These are phyloP conservation scores for Citrus reticulata DNA, from an alignment of 345 rosid genomes.

Conservation along the genomic window DNA sequence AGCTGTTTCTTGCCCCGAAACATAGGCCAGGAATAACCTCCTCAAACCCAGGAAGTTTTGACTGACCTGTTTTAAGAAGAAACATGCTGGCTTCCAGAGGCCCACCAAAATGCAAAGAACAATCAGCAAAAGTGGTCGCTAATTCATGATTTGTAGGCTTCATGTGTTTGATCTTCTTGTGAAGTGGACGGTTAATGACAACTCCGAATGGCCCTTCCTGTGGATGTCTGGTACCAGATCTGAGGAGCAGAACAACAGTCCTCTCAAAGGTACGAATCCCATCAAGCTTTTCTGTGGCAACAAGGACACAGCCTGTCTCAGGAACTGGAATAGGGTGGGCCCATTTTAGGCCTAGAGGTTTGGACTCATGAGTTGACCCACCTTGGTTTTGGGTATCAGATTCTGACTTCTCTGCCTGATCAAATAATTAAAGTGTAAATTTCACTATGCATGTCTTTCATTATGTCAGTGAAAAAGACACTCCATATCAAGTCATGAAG, in stretches of 20 bases:
- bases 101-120: conserved; percentile 83
- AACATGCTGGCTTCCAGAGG: conserved; percentile 91
- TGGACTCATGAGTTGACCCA: conserved; percentile 38
- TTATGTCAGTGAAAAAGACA: not conserved
- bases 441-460: not conserved
- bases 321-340: conserved; percentile 93
- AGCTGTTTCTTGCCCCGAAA: conserved; percentile 72
- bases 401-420: conserved; percentile 53
- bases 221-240: conserved; percentile 77
- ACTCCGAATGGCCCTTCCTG: conserved; percentile 93
- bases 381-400: conserved; percentile 48
- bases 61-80: conserved; percentile 48
- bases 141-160: conserved; percentile 67
- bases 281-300: conserved; percentile 93
- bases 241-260: conserved; percentile 85
- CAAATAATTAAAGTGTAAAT: conserved; percentile 9
- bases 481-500: not conserved
- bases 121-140: conserved; percentile 75
- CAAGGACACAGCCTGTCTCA: conserved; percentile 90
- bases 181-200: conserved; percentile 82
- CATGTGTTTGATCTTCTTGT: conserved; percentile 73
- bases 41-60: conserved; percentile 65
- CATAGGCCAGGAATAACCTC: conserved; percentile 78
- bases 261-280: conserved; percentile 79
- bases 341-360: conserved; percentile 66